Base-by-base conservation (phyloP, 163 green algal genomes). In the Trebouxia gelatinosa region DNA sequence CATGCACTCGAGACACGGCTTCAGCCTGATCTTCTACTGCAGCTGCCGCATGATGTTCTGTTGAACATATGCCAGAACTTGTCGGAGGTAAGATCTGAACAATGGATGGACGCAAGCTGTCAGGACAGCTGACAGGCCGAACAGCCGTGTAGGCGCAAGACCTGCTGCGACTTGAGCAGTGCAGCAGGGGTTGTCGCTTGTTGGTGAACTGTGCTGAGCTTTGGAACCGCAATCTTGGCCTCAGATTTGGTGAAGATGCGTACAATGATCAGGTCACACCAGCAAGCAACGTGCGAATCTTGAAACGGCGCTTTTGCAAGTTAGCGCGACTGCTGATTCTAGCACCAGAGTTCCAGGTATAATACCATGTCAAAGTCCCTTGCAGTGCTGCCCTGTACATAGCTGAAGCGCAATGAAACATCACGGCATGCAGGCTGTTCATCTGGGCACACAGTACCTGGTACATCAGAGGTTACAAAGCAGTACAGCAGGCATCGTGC, bases 171-270 rank as follows among this genome's bases (percentile, higher is more conserved):
- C 35, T 72, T 54, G 64, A 26, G 6, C 6, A 6, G 3, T 72
- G 64, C 17, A 35, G 64, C 50, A 26, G 35, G 19, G 64, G 1
- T 23, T 72, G 64, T 23, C 35, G 37, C 5, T 1, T 34, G 6
- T 23, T 72, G 21, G 64, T 72, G 2, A 51, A 31, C 32, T 26
- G 37, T 32, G 35, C 64, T 35, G 64, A 3, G 0, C n/a, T 72
- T 7, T 72, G 64, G 64, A 21, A 34, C 35, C 23, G 21, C n/a
- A 21, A 54, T 11, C 5, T 72, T 23, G 9, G 50, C 21, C 31
- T n/a, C 21, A 29, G 64, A 3, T 72, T 72, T 54, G 64, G 64
- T 34, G 21, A 72, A 46, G 32, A 70, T 70, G 61, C 61, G 26
- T n/a, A 17, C 34, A 11, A 43, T 19, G 32, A 48, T 1, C 61